phyloP scores from a whole-genome alignment of 169 alveolate species.

The Plasmodium gallinaceum region DNA sequence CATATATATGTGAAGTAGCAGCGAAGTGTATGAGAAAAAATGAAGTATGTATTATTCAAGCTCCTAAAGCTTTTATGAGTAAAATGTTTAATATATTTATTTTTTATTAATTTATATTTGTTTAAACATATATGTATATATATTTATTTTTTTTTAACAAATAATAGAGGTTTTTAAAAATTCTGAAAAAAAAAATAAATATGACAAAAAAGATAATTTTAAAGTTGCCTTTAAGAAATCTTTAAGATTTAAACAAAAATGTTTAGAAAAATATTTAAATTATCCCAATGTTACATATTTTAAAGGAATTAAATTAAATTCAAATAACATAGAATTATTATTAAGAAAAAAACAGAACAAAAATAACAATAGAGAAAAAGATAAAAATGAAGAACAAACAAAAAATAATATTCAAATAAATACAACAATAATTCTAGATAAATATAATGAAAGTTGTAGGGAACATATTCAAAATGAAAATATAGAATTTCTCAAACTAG shows the following conservation, averaged over 20 bases:
- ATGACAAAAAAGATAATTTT: conserved; percentile 74
- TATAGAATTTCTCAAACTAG: not conserved
- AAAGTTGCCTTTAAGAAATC: conserved; percentile 61
- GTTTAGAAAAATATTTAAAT: conserved; percentile 36
- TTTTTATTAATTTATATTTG: not conserved
- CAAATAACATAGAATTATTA: conserved; percentile 53
- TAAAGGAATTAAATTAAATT: conserved; percentile 42
- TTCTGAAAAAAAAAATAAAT: conserved; percentile 45
- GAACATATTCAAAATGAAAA: not conserved
- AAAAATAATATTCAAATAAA: not conserved
- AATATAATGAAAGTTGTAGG: too few relatives aligned
- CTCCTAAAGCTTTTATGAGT: conserved; percentile 60
- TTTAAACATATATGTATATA: not conserved
- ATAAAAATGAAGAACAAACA: not conserved
- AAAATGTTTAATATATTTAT: not conserved
- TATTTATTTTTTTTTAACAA: not conserved
- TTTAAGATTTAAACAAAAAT: conserved; percentile 58
- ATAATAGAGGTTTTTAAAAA: conserved; percentile 53
- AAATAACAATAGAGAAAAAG: not conserved
- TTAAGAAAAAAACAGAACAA: conserved; percentile 22
- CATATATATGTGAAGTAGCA: conserved; percentile 73
- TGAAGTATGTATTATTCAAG: conserved; percentile 73
- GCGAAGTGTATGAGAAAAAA: conserved; percentile 58
- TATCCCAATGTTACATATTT: conserved; percentile 3
- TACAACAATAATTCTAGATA: not conserved